Conservation (phyloP, 139 green algal genomes). For the Spirogloea muscicola region DNA sequence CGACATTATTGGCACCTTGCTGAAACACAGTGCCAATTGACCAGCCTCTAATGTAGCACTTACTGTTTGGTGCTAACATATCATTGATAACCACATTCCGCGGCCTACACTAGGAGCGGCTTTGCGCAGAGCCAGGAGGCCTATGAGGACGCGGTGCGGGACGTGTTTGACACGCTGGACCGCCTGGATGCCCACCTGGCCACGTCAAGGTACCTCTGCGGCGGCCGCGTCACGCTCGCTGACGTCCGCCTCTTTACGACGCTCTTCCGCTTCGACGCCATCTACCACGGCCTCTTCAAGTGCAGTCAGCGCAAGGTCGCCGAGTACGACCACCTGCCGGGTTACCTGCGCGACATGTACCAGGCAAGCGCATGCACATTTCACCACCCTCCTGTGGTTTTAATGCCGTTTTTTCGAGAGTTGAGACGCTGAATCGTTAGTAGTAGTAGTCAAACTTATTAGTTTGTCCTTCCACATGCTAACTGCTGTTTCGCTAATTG, state of each 20-base stretch:
- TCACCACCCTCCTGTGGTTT: no score
- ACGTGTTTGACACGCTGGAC: slow-evolving; percentile 45
- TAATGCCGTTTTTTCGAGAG: no score
- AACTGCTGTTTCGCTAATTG: no score
- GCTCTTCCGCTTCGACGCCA: slow-evolving; percentile 68
- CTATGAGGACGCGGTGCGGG: slow-evolving; percentile 27
- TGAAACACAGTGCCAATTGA: no score
- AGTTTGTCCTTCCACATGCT: no score
- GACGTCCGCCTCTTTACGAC: slow-evolving; percentile 91
- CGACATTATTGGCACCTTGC: no score
- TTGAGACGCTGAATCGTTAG: no score
- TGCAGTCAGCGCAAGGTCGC: slow-evolving; percentile 63
- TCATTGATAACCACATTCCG: no score
- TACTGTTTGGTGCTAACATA: no score
- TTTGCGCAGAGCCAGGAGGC: slow-evolving; percentile 58
- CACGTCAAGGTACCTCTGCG: slow-evolving; percentile 73
- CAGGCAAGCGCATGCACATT: slow-evolving; percentile 56
- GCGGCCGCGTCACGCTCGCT: slow-evolving; percentile 78
- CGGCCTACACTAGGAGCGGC: no score
- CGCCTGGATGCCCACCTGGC: slow-evolving; percentile 32
- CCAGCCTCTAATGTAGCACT: no score
- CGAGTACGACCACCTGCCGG: slow-evolving; percentile 72
- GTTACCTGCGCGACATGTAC: slow-evolving; percentile 80
- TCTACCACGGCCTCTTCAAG: slow-evolving; percentile 76
- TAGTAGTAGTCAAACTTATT: no score